Evolutionary conservation across 495 filamentous ascomycete genomes (phyloP).

Genomic region (Penicillium argentinense): DNA sequence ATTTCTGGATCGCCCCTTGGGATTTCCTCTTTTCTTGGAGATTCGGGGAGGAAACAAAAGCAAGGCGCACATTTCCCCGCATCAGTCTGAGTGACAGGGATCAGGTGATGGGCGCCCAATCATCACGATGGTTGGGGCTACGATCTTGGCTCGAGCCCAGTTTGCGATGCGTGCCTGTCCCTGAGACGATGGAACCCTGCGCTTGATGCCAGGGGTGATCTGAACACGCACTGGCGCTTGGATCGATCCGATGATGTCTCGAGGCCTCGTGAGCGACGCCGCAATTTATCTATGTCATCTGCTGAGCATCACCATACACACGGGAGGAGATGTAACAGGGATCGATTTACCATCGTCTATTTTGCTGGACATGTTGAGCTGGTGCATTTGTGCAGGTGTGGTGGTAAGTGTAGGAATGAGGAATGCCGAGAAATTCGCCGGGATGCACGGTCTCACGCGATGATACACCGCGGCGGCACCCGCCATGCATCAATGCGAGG

Average conservation of each 20-base stretch:
- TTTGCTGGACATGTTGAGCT: neutral
- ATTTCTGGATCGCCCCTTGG: neutral
- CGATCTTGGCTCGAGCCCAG: neutral
- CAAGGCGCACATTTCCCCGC: conserved; percentile 7
- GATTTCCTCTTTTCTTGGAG: conserved; percentile 2
- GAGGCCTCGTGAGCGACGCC: neutral
- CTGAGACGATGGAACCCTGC: too few relatives aligned
- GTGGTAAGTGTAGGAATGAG: neutral
- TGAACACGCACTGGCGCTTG: neutral
- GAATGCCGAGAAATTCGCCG: neutral
- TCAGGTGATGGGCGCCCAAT: conserved; percentile 14
- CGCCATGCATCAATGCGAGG: too few relatives aligned
- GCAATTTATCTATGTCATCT: neutral
- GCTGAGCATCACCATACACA: neutral
- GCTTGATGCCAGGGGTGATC: neutral
- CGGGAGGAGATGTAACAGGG: neutral
- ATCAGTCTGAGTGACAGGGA: neutral
- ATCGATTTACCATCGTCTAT: neutral
- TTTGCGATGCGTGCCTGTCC: neutral
- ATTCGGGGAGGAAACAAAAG: neutral
- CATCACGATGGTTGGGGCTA: conserved; percentile 1
- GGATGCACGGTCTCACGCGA: neutral
- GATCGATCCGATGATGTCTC: neutral
- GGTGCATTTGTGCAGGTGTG: neutral
- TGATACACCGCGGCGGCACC: too few relatives aligned